phyloP scores from a whole-genome alignment of 2,329 filamentous ascomycete genomes.

The Penicillium brasilianum region DNA sequence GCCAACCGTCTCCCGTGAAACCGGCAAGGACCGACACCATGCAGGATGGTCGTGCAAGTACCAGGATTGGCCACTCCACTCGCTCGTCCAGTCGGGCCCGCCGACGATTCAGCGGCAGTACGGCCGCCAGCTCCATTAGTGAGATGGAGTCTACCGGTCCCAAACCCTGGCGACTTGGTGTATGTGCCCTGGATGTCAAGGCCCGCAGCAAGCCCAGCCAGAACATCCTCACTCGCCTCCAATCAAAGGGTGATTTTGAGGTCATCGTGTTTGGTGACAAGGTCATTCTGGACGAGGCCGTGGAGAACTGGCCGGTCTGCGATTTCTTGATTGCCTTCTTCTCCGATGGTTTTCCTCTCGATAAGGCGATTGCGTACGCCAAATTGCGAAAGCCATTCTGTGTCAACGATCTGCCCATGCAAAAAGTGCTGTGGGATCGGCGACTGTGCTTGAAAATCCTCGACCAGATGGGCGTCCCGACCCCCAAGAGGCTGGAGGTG shows the following conservation, averaged over 20 bases:
- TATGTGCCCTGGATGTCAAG: constrained; percentile 94
- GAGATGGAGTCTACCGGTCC: constrained; percentile 55
- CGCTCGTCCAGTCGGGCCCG: constrained; percentile 71
- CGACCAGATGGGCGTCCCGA: constrained; percentile 87
- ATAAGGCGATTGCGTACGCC: constrained; percentile 96
- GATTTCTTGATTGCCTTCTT: constrained; percentile 99
- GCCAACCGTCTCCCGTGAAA: constrained; percentile 23
- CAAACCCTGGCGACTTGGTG: constrained; percentile 74
- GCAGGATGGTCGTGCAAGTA: constrained; percentile 44
- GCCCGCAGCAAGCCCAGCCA: constrained; percentile 95
- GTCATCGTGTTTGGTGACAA: constrained; percentile 98
- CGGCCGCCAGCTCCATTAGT: constrained; percentile 79
- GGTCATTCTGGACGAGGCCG: constrained; percentile 94
- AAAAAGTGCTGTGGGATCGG: constrained; percentile 95
- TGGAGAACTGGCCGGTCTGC: constrained; percentile 95
- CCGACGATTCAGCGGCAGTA: constrained; percentile 80
- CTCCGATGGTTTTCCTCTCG: constrained; percentile 93
- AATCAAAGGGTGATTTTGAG: constrained; percentile 90
- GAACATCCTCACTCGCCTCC: constrained; percentile 91
- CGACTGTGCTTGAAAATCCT: constrained; percentile 86
- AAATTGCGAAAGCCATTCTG: constrained; percentile 93
- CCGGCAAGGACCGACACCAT: constrained; percentile 26
- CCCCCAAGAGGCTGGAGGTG: constrained; percentile 85
- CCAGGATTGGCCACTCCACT: constrained; percentile 37
- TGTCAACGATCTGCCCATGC: constrained; percentile 97